Base-by-base conservation (phyloP, 495 filamentous ascomycete species). In the Neurospora pannonica region DNA sequence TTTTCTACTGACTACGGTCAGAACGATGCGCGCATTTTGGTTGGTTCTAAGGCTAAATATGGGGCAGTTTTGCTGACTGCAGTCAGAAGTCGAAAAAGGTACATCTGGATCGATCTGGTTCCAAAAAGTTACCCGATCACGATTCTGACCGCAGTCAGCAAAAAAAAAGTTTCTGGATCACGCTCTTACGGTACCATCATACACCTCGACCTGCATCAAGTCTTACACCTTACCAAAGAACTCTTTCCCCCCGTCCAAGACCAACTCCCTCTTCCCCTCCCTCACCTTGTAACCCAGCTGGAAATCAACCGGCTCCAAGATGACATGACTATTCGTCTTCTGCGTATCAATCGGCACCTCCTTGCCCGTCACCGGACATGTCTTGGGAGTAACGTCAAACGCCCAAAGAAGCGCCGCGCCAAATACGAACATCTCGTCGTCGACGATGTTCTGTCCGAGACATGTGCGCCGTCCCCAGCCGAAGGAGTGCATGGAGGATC, bases 381-480 rank as follows among this genome's bases (percentile, higher is more conserved):
- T 81, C 71, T 84, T 82, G 40, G 74, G 81, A 0, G 24, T 73
- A 8, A 88, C 78, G 38, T 89, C 79, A 43, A 92, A 89, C 24
- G 76, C 87, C 86, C 71, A 89, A 75, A 76, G 85, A 39, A 75
- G 76, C 74, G 48, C 89, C 43, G 83, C 85, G 82, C 73, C 91
- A 70, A 75, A 84, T 82, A 78, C 83, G 79, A 86, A 85, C 80
- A 82, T 85, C 76, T 86, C 85, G 77, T 86, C 84, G 74, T 91
- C 89, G 5, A 90, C 91, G n/a, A 92, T 83, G 54, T 88, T 83
- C 31, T 89, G 87, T 0, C 90, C 91, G 0, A 90, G 76, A 73
- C 91, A 93, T 8, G 88, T 87, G 11, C 90, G 84, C 2, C 90
- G 87, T 5, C 91, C 91, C 78, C 87, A 90, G 6, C 90, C 90